Conservation (phyloP, 768 basidiomycete genomes). For the Termitomyces sp. region DNA sequence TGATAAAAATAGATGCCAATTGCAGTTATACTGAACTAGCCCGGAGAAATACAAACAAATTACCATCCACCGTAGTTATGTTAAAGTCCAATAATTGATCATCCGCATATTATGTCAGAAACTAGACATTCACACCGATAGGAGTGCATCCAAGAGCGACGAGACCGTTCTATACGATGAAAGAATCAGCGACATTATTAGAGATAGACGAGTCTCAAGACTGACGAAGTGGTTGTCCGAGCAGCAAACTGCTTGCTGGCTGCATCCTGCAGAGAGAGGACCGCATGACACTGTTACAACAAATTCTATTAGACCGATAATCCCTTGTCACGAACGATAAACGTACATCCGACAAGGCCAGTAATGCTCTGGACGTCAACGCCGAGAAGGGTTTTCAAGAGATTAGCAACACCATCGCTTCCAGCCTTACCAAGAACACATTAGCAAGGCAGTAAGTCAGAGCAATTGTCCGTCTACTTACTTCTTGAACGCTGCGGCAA, state of each 20-base stretch:
- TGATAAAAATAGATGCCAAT: neutral
- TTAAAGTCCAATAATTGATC: neutral
- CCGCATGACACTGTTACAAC: neutral
- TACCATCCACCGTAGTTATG: neutral
- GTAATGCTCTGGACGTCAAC: neutral
- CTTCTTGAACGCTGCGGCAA: neutral
- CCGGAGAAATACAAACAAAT: neutral
- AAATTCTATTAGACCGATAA: neutral
- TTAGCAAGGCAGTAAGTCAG: neutral
- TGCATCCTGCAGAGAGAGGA: neutral
- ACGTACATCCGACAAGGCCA: slow-evolving; percentile 2
- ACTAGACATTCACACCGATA: neutral
- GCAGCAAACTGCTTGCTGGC: slow-evolving; percentile 2
- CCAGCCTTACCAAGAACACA: neutral
- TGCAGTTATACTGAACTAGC: neutral
- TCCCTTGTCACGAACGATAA: neutral
- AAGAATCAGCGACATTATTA: neutral
- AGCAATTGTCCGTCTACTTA: neutral
- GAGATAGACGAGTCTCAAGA: neutral
- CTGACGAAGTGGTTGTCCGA: slow-evolving; percentile 3
- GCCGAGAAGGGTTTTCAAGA: neutral
- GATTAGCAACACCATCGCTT: neutral
- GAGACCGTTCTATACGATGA: slow-evolving; percentile 2
- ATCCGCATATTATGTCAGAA: neutral
- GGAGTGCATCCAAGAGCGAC: slow-evolving; percentile 7